phyloP scores from a whole-genome alignment of 352 stramenopile species.

The Pythium vanterpoolii region DNA sequence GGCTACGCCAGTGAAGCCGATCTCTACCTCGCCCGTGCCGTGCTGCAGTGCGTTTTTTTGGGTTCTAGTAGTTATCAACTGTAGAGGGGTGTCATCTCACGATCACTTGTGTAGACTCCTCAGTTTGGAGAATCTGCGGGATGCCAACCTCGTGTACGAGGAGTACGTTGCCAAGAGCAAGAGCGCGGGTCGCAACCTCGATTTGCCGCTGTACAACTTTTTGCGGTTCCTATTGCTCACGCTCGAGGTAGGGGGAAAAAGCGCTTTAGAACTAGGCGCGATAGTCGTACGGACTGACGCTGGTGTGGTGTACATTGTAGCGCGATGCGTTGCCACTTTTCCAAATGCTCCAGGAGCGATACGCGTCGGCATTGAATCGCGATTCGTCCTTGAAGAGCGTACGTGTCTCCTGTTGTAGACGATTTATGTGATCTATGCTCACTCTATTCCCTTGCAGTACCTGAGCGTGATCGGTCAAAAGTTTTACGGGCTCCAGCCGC shows the following conservation, averaged over 20 bases:
- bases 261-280: background rate
- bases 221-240: slow-evolving; percentile 80
- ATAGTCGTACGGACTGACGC: background rate
- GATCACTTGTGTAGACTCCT: slow-evolving; percentile 41
- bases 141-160: slow-evolving; percentile 80
- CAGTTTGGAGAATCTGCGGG: slow-evolving; percentile 83
- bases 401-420: slow-evolving; percentile 23
- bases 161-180: slow-evolving; percentile 56
- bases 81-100: background rate
- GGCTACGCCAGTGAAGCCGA: slow-evolving; percentile 82
- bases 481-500: slow-evolving; percentile 83
- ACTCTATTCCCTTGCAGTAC: slow-evolving; percentile 44
- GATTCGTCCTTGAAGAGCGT: slow-evolving; percentile 77
- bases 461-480: slow-evolving; percentile 82
- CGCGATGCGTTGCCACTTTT: slow-evolving; percentile 82
- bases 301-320: slow-evolving; percentile 25
- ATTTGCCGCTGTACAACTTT: slow-evolving; percentile 84
- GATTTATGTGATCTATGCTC: slow-evolving; percentile 1
- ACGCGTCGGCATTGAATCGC: slow-evolving; percentile 64
- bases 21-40: slow-evolving; percentile 66
- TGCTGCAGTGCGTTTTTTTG: slow-evolving; percentile 65
- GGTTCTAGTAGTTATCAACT: background rate
- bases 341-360: slow-evolving; percentile 85
- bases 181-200: slow-evolving; percentile 33
- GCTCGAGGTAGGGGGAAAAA: slow-evolving; percentile 55